Base-by-base conservation (phyloP, 176 grass and related monocot genomes). In the Microstegium vimineum region DNA sequence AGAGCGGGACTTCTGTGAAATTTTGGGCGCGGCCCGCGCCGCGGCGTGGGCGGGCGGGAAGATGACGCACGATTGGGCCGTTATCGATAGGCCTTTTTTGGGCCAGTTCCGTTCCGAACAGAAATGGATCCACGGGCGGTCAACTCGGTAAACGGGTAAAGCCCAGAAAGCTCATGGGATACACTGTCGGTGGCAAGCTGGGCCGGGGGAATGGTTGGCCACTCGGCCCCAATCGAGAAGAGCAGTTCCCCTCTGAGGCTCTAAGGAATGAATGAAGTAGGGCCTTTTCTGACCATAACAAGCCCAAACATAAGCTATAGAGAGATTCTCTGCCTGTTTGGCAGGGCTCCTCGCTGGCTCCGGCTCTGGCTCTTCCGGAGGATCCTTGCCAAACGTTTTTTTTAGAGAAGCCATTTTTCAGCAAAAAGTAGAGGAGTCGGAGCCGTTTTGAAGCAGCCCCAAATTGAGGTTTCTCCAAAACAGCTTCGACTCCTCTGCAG, bases 21-120 rank as follows among this genome's bases (percentile, higher is more conserved):
- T 22, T 82, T 92, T 47, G 71, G 81, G 77, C 25, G 65, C 54
- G 81, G 77, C 25, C 56, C 54, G 38, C 62, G 23, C 47, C 8
- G 38, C 8, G 5, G 38, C 23, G 37, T 45, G 40, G 37, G 37
- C 27, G 62, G 52, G 75, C 36, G 51, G 66, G 77, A 82, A 35
- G 62, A 0, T 61, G 35, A 6, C 15, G 46, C 40, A 15, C 1
- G 27, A 10, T 26, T 34, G 32, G 42, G 32, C 41, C 30, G 41
- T 65, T 4, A 10, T n/a, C 8, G 22, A 7, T 36, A 1, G 74
- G 20, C 10, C 26, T 16, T 37, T 37, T 16, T 23, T 35, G 33
- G 20, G 34, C 5, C 40, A 2, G 1, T 43, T 20, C 2, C 5
- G 30, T 41, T 41, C 30, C 30, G 16, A 66, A 35, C 18, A 10